Percentiles rank a stretch among this genome's conserved stretches.
phyloP scores from a whole-genome alignment of 2,329 filamentous ascomycete species.

The Phialophora chinensis region DNA sequence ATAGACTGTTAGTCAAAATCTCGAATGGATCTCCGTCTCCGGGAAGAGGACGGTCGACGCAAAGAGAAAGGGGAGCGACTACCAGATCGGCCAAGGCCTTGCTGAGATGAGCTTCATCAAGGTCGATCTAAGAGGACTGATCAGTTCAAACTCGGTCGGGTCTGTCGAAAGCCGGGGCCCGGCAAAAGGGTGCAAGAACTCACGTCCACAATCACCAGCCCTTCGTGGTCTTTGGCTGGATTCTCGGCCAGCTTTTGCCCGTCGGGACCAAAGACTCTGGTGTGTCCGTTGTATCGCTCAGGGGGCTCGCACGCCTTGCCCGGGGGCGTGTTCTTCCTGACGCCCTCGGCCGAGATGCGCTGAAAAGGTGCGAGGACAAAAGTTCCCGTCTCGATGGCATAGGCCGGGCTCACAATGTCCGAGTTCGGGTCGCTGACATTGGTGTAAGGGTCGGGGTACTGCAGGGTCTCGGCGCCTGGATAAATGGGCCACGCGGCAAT shows the following conservation, averaged over 20 bases:
- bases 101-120: constrained; percentile 49
- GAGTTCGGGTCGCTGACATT: constrained; percentile 43
- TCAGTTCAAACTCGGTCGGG: too few species aligned
- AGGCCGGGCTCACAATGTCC: constrained; percentile 35
- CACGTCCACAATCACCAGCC: constrained; percentile 55
- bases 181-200: too few species aligned
- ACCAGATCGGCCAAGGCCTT: constrained; percentile 44
- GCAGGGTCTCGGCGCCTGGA: not conserved
- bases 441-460: not conserved
- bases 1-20: constrained; percentile 34
- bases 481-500: constrained; percentile 54
- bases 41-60: too few species aligned
- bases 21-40: too few species aligned
- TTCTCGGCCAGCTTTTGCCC: constrained; percentile 30
- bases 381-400: constrained; percentile 10
- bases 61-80: too few species aligned
- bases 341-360: constrained; percentile 5
- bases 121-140: constrained; percentile 44
- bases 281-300: constrained; percentile 3
- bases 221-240: constrained; percentile 44
- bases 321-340: constrained; percentile 9
- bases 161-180: too few species aligned
- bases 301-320: not conserved
- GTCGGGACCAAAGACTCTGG: not conserved
- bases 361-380: not conserved